Conservation (phyloP, 179 eudicot genomes). For the Gypsophila paniculata region DNA sequence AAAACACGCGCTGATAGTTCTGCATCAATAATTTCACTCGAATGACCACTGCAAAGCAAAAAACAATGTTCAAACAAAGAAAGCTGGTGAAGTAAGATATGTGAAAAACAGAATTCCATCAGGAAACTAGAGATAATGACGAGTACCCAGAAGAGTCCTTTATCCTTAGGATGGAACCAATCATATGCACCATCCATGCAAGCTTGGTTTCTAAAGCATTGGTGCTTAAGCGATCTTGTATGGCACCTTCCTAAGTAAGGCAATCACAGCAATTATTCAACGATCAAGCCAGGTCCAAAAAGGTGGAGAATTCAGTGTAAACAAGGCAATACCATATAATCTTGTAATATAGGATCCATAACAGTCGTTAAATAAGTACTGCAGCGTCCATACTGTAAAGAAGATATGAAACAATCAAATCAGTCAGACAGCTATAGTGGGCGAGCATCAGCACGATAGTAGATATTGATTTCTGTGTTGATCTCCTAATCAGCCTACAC, state of each 20-base stretch:
- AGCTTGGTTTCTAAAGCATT: conserved; percentile 63
- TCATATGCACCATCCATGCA: conserved; percentile 85
- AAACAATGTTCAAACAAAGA: background rate
- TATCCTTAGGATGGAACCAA: conserved; percentile 59
- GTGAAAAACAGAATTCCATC: background rate
- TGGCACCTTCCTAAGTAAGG: conserved; percentile 47
- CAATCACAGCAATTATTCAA: conserved; percentile 11
- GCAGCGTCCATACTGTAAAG: conserved; percentile 57
- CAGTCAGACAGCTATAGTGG: background rate
- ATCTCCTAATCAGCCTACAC: background rate
- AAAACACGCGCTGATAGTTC: conserved; percentile 84
- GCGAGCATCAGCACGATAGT: background rate
- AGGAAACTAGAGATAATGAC: conserved; percentile 14
- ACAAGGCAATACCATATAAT: conserved; percentile 46
- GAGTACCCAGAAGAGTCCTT: conserved; percentile 55
- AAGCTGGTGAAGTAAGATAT: background rate
- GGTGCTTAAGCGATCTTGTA: conserved; percentile 33
- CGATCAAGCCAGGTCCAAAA: background rate
- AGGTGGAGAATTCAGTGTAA: conserved; percentile 8
- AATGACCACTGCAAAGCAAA: conserved; percentile 46
- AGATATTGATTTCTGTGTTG: background rate
- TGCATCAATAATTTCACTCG: conserved; percentile 78
- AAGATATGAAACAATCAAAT: conserved; percentile 11
- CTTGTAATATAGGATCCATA: conserved; percentile 61
- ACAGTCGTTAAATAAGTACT: conserved; percentile 45